Base-by-base conservation (phyloP, 805 yeast species). In the Candida silvicultrix region DNA sequence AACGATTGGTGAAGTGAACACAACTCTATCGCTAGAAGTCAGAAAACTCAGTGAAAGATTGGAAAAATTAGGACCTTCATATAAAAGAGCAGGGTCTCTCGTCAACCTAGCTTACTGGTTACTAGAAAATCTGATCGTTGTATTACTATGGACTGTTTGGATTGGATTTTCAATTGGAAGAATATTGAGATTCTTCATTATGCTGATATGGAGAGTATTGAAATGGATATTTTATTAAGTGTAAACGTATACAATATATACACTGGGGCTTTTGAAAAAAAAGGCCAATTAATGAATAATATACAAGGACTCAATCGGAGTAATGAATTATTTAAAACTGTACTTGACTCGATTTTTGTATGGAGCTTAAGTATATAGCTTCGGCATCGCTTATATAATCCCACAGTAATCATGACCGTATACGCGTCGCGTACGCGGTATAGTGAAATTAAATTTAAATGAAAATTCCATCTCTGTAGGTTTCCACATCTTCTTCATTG, bases 1-100 rank as follows among this genome's bases (percentile, higher is more conserved):
- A 51, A 74, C 84, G 11, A 76, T 81, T 47, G 84, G 88, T 49
- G 90, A 83, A 56, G 78, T 85, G 45, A 85, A 81, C 59, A 84
- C 92, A 0, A 80, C 89, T 1, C 61, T 83, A 38, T 74, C 88
- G 11, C 63, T 85, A 49, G 83, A 81, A 52, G 65, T 84, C 25
- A 67, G 85, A 19, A 74, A 73, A 47, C 61, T 80, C 5, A 68
- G 67, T 45, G 85, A 81, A 59, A 65, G 67, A 42, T 54, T 73
- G 43, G 77, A 78, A 46, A 66, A 71, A 49, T 54, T 73, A 45
- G 64, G 69, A 2, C 45, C 62, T 5, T 61, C 57, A 32, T 59
- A 58, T 35, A 59, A 50, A 38, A 49, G 53, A 14, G 66, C 66
- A 19, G 70, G 67, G 16, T 54, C 66, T n/a, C 50, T 72, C 31